Evolutionary conservation across 1,284 basidiomycete species (phyloP).

Genomic region (Leccinum pachyderme): DNA sequence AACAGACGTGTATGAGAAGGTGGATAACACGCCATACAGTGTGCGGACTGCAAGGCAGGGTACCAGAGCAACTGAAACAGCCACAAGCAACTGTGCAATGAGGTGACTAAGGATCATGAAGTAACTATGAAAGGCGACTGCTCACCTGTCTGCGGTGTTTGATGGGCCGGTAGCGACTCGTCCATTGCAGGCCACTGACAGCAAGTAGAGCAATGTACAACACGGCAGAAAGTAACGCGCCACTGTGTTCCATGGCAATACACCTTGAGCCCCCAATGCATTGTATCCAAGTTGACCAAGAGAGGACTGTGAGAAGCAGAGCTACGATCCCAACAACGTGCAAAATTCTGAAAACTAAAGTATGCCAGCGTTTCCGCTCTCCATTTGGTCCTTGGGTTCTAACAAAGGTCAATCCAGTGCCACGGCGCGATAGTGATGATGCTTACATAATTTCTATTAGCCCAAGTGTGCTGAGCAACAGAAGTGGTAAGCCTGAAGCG

Average conservation of each 20-base stretch:
- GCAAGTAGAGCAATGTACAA: slow-evolving; percentile 45
- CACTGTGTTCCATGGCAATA: slow-evolving; percentile 44
- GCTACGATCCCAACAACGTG: slow-evolving; percentile 41
- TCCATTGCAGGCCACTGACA: slow-evolving; percentile 47
- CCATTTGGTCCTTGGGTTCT: slow-evolving; percentile 26
- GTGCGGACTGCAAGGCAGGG: slow-evolving; percentile 59
- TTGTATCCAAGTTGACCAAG: too few relatives aligned
- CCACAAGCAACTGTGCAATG: slow-evolving; percentile 33
- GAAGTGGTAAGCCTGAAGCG: slow-evolving; percentile 49
- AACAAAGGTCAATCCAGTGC: not conserved
- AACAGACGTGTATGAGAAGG: slow-evolving; percentile 49
- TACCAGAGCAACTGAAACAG: slow-evolving; percentile 46
- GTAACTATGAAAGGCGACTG: slow-evolving; percentile 7
- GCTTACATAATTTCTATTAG: slow-evolving; percentile 61
- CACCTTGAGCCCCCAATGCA: not conserved
- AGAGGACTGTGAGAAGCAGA: slow-evolving; percentile 45
- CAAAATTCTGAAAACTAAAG: slow-evolving; percentile 38
- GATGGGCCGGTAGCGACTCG: slow-evolving; percentile 45
- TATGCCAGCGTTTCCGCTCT: slow-evolving; percentile 16
- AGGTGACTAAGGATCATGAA: not conserved
- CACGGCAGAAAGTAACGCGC: slow-evolving; percentile 49
- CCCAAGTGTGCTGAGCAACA: slow-evolving; percentile 56
- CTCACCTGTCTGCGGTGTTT: slow-evolving; percentile 47
- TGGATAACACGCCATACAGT: slow-evolving; percentile 43
- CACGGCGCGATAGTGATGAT: not conserved